These are phyloP conservation scores for Tricholoma hemisulphureum DNA, from an alignment of 768 basidiomycete genomes.

Conservation along the genomic window DNA sequence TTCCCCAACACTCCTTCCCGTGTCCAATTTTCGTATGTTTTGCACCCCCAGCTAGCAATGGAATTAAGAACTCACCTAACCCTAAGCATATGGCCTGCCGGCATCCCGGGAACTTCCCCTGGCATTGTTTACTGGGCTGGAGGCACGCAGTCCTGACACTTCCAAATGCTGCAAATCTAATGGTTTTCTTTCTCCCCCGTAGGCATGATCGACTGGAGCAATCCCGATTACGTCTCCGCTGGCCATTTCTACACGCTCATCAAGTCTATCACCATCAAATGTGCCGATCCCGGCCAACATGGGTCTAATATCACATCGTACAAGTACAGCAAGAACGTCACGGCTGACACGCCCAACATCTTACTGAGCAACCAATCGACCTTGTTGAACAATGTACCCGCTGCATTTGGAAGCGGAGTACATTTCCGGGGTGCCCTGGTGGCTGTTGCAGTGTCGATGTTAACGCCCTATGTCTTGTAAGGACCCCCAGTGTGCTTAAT, in stretches of 20 bases:
- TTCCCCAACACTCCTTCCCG: constrained; percentile 81
- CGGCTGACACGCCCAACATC: constrained; percentile 52
- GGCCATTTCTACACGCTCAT: constrained; percentile 73
- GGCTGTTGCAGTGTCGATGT: constrained; percentile 22
- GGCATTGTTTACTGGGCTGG: constrained; percentile 82
- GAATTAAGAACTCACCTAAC: background rate
- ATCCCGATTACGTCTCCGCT: constrained; percentile 72
- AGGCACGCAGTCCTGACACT: constrained; percentile 34
- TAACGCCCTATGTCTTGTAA: constrained; percentile 20
- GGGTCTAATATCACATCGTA: constrained; percentile 57
- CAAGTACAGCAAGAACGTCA: constrained; percentile 56
- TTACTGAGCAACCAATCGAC: constrained; percentile 58
- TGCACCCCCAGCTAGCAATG: background rate
- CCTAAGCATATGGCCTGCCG: constrained; percentile 78
- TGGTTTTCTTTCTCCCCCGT: background rate
- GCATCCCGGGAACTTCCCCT: constrained; percentile 53
- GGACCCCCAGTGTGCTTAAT: background rate
- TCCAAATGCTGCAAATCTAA: background rate
- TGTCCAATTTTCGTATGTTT: constrained; percentile 73
- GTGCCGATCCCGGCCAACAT: constrained; percentile 48
- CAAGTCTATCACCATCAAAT: constrained; percentile 61
- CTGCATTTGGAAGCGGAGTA: constrained; percentile 5
- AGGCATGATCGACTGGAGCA: constrained; percentile 76
- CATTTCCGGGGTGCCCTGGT: constrained; percentile 20
- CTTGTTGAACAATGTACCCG: constrained; percentile 46